These are phyloP conservation scores for Barnettozyma sucrosica DNA, from an alignment of 805 yeast species.

Conservation along the genomic window DNA sequence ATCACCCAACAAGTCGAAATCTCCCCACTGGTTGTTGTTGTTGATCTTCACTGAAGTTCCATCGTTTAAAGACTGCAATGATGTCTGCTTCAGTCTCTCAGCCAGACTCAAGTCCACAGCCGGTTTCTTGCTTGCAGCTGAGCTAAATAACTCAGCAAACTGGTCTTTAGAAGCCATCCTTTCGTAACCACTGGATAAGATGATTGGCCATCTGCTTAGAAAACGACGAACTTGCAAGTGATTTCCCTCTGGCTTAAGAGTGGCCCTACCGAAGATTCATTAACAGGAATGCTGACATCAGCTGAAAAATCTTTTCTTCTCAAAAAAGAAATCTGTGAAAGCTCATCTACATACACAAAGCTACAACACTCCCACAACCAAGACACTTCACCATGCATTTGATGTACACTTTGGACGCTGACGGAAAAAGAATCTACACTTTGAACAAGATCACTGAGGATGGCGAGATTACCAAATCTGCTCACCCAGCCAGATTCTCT, in stretches of 20 bases:
- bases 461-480: constrained; percentile 96
- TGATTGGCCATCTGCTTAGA: neutral
- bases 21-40: constrained; percentile 27
- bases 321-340: constrained; percentile 3
- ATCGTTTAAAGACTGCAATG: constrained; percentile 3
- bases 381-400: constrained; percentile 69
- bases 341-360: constrained; percentile 4
- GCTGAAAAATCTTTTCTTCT: neutral
- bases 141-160: constrained; percentile 24
- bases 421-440: constrained; percentile 95
- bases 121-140: constrained; percentile 21
- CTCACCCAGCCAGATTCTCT: constrained; percentile 99
- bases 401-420: constrained; percentile 93
- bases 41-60: neutral
- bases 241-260: neutral
- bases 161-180: constrained; percentile 19
- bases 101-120: constrained; percentile 27
- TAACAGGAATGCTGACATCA: neutral
- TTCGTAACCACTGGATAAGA: neutral
- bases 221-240: neutral
- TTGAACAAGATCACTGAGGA: constrained; percentile 70
- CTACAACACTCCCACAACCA: neutral
- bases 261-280: neutral
- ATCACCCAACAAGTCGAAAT: constrained; percentile 32
- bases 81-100: constrained; percentile 29